Evolutionary conservation across 495 filamentous ascomycete species (phyloP), one percentile per base, ranked within the genome.

Genomic region (Glutinoglossum americanum): DNA sequence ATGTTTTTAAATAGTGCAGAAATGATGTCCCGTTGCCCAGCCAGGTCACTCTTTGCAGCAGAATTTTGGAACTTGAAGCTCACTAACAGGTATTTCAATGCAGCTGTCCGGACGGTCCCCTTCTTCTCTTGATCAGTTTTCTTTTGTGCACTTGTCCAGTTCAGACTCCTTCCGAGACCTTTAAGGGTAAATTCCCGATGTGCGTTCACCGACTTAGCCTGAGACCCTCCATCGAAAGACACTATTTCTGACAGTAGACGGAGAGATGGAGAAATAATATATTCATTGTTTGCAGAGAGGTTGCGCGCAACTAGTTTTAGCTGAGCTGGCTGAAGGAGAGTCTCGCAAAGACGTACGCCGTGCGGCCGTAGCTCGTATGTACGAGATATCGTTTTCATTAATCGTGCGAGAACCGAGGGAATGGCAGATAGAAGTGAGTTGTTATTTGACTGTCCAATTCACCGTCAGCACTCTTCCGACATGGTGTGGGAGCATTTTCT

Each of bases 191-290:
- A 79, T 53, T 82, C 77, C 61, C 84, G 73, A 21, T 77, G 76
- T 27, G 78, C 71, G 63, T 87, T 89, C 27, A 93, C 69, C 44
- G 77, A 74, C 41, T 76, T 78, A 13, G 87, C 84, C 23, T 84
- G 71, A 41, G 77, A 78, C 17, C 88, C 89, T 7, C 87, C 89
- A 69, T 94, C 87, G 62, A 89, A 88, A 30, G 73, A 78, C 15
- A 83, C 76, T 4, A 85, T 73, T 68, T 96, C 87, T 23, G 79
- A 83, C 51, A 96, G 73, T 51, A 96, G 72, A 58, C 87, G 77
- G 48, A 96, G 67, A 45, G 81, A 85, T 0, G 89, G 87, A 1
- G 84, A 88, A 59, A 96, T 89, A 44, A 94, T 71, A 69, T 84
- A 84, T 37, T 89, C 83, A 63, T 90, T 94, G 1, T 75, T 71